Conservation (phyloP, 129 eudicot species). For the Pittosporum tobira region DNA sequence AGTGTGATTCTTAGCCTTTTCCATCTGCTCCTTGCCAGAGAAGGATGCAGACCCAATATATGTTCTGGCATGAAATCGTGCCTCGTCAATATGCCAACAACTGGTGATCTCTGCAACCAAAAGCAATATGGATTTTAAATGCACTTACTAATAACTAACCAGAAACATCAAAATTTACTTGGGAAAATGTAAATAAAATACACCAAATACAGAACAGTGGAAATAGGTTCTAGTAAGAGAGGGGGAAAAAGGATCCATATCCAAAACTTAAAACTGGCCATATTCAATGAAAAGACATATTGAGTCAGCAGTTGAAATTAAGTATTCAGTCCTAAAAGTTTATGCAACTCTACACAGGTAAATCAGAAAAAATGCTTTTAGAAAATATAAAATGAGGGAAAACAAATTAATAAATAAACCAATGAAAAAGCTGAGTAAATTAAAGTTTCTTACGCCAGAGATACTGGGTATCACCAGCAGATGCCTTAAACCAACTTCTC, state of each 20-base stretch:
- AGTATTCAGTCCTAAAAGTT: no score
- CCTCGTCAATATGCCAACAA: constrained; percentile 89
- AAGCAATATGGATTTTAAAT: neutral
- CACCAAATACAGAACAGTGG: no score
- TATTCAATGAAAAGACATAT: no score
- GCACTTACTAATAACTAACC: neutral
- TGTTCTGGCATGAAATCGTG: constrained; percentile 96
- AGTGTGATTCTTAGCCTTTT: constrained; percentile 53
- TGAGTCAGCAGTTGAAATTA: no score
- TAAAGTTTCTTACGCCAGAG: constrained; percentile 46
- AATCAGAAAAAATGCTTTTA: no score
- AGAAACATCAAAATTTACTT: neutral
- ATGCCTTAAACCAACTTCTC: constrained; percentile 89
- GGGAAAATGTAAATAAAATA: neutral
- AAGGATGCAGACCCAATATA: constrained; percentile 66
- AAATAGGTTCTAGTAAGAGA: no score
- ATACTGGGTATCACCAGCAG: constrained; percentile 69
- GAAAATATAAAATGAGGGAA: neutral
- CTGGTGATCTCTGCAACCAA: constrained; percentile 62
- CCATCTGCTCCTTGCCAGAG: constrained; percentile 54
- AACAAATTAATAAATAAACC: neutral
- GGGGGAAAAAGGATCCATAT: no score
- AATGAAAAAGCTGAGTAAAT: constrained; percentile 1
- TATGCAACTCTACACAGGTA: neutral
- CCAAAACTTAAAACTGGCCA: no score